Conservation (phyloP, 805 yeast species). For the Candida nanaspora region DNA sequence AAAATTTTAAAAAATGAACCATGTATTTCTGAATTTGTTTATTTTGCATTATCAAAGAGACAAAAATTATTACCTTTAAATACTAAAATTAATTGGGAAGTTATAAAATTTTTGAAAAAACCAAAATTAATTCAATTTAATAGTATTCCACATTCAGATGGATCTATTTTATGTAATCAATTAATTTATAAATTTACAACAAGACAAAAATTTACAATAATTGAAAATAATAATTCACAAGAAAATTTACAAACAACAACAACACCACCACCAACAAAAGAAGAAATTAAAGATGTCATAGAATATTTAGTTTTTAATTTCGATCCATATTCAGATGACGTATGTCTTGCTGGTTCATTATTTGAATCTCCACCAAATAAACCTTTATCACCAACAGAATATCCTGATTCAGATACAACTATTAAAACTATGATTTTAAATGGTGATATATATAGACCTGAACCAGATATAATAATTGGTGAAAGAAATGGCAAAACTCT, state of each 20-base stretch:
- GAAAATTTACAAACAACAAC: too few species aligned
- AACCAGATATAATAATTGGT: conserved; percentile 12
- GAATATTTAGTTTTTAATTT: conserved; percentile 58
- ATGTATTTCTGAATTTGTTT: conserved; percentile 54
- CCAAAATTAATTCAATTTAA: conserved; percentile 73
- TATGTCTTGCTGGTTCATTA: conserved; percentile 56
- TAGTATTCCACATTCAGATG: conserved; percentile 37
- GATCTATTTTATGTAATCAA: conserved; percentile 33
- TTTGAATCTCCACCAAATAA: conserved; percentile 50
- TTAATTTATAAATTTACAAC: conserved; percentile 58
- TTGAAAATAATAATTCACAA: conserved; percentile 33
- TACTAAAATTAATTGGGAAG: conserved; percentile 66
- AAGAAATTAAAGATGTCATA: conserved; percentile 43
- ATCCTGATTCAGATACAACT: conserved; percentile 20
- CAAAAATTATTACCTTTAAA: conserved; percentile 48
- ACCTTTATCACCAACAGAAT: conserved; percentile 20
- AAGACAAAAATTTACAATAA: conserved; percentile 48
- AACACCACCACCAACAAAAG: too few species aligned
- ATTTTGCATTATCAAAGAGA: conserved; percentile 47
- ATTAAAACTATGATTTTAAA: conserved; percentile 23
- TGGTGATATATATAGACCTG: conserved; percentile 31
- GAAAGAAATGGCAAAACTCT: too few species aligned
- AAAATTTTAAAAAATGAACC: conserved; percentile 40
- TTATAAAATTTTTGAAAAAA: conserved; percentile 56
- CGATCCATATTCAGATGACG: conserved; percentile 51